Evolutionary conservation across 176 grass and related monocot species (phyloP).

Genomic region (Bonia amplexicaulis): DNA sequence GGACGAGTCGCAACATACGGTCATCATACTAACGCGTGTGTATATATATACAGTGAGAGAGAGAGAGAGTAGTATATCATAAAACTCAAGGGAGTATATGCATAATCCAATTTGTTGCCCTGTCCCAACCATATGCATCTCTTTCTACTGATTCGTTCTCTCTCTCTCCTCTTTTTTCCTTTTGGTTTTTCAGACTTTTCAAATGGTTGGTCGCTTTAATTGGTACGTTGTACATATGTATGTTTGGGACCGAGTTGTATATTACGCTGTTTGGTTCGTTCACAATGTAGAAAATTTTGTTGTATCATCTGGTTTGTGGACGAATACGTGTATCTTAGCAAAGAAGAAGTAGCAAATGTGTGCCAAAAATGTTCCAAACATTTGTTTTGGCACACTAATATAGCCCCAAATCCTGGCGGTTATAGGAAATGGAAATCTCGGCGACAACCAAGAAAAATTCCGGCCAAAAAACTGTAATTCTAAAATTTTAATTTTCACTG

Average conservation of each 20-base stretch:
- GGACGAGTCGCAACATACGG: no score
- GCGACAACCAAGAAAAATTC: neutral
- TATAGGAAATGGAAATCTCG: neutral
- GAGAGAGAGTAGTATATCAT: neutral
- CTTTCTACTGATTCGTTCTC: slow-evolving; percentile 7
- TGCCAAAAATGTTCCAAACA: neutral
- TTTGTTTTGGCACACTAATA: neutral
- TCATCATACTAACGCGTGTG: no score
- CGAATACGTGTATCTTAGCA: neutral
- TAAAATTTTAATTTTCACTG: neutral
- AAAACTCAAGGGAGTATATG: slow-evolving; percentile 26
- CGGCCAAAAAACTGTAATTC: neutral
- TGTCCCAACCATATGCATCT: slow-evolving; percentile 30
- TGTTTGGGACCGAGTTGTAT: neutral
- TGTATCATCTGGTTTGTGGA: neutral
- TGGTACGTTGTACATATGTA: neutral
- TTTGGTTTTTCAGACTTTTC: neutral
- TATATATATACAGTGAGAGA: no score
- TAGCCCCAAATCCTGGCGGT: neutral
- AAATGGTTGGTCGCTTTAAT: neutral
- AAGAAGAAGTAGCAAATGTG: neutral
- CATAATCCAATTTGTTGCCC: slow-evolving; percentile 27
- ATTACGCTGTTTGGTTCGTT: neutral
- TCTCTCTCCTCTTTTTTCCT: neutral
- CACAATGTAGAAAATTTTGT: neutral